These are phyloP conservation scores for Phytophthora fragariae DNA, from an alignment of 352 stramenopile species.

Conservation along the genomic window DNA sequence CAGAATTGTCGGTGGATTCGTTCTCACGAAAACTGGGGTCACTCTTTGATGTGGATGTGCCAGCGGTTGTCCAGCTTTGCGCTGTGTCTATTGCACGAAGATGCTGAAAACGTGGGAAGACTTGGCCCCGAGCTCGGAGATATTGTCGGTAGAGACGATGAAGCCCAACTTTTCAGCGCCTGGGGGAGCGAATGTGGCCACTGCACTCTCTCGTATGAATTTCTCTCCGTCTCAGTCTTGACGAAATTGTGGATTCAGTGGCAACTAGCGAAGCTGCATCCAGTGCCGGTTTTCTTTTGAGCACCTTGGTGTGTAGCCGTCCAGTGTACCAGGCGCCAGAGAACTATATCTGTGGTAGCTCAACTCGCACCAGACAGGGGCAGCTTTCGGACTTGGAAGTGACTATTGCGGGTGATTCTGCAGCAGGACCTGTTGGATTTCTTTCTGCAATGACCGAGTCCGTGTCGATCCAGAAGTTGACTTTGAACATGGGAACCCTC, in stretches of 20 bases:
- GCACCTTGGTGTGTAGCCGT: conserved; percentile 5
- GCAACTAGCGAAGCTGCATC: neutral
- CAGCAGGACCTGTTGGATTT: neutral
- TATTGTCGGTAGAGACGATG: conserved; percentile 12
- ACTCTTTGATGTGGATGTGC: conserved; percentile 2
- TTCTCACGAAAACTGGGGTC: neutral
- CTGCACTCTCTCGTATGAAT: conserved; percentile 20
- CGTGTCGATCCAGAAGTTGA: neutral
- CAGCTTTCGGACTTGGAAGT: neutral
- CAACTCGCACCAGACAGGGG: neutral
- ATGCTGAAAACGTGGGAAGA: conserved; percentile 13
- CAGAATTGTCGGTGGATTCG: neutral
- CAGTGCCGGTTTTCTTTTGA: conserved; percentile 10
- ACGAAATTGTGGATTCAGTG: conserved; percentile 8
- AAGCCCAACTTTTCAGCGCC: conserved; percentile 9
- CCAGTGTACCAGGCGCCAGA: neutral
- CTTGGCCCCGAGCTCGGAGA: neutral
- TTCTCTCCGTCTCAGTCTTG: conserved; percentile 16
- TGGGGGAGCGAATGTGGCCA: neutral
- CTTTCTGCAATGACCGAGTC: neutral
- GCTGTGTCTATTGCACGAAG: conserved; percentile 1
- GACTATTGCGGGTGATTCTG: neutral
- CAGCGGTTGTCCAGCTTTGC: conserved; percentile 23
- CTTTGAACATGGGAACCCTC: conserved; percentile 6
- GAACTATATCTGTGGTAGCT: neutral